A percentile compares a stretch with the other conserved stretches of the same genome.
phyloP scores from a whole-genome alignment of 2,329 filamentous ascomycete genomes.

The Juglanconis oblonga region DNA sequence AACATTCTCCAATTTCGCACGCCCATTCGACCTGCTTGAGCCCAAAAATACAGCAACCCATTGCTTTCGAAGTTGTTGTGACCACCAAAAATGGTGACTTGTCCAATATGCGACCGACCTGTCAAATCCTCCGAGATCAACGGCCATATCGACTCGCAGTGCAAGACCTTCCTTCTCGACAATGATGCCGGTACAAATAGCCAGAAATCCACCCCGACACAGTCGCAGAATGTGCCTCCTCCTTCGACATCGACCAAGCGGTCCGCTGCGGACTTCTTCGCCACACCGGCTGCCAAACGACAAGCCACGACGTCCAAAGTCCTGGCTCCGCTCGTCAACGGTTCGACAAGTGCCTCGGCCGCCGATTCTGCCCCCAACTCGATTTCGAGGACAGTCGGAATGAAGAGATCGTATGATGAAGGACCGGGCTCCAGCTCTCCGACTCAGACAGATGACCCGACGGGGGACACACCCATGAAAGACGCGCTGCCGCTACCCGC shows the following conservation, averaged over 20 bases:
- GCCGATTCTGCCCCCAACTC: slow-evolving; percentile 1
- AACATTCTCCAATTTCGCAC: neutral
- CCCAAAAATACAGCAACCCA: neutral
- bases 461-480: slow-evolving; percentile 23
- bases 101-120: slow-evolving; percentile 75
- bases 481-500: slow-evolving; percentile 27
- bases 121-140: slow-evolving; percentile 79
- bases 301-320: slow-evolving; percentile 36
- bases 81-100: slow-evolving; percentile 55
- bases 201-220: neutral
- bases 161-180: slow-evolving; percentile 64
- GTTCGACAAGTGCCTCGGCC: slow-evolving; percentile 17
- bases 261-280: slow-evolving; percentile 58
- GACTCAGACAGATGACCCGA: slow-evolving; percentile 16
- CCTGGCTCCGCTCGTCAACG: slow-evolving; percentile 33
- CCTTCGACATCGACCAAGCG: slow-evolving; percentile 49
- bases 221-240: slow-evolving; percentile 15
- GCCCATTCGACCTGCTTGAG: neutral
- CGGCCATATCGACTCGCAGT: slow-evolving; percentile 83
- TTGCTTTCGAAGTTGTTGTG: neutral
- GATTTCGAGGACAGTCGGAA: slow-evolving; percentile 30
- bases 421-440: slow-evolving; percentile 40
- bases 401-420: slow-evolving; percentile 54
- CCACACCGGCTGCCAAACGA: slow-evolving; percentile 58
- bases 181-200: slow-evolving; percentile 32